phyloP scores from a whole-genome alignment of 2,329 filamentous ascomycete genomes.

The Aspergillus tubingensis region DNA sequence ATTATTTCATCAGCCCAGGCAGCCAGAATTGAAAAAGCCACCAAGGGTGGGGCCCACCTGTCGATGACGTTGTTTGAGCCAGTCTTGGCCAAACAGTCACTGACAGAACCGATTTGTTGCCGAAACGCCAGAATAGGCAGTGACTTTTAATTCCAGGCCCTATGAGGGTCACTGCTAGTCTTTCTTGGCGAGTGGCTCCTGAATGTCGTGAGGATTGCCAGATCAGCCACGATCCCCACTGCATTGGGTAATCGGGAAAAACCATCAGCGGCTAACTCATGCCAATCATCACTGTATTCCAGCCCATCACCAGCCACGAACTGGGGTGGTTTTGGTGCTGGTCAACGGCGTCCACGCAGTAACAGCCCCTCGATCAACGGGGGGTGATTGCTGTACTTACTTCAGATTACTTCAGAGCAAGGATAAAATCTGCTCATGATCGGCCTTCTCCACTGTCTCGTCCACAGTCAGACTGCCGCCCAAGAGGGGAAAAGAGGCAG shows the following conservation, averaged over 20 bases:
- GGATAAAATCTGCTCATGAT: neutral
- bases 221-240: neutral
- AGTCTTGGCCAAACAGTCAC: neutral
- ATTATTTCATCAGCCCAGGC: neutral
- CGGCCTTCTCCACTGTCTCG: neutral
- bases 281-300: neutral
- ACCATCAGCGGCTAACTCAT: neutral
- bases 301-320: neutral
- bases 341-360: neutral
- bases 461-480: neutral
- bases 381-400: neutral
- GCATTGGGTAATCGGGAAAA: neutral
- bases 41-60: neutral
- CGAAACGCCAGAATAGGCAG: neutral
- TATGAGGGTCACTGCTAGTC: neutral
- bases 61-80: neutral
- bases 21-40: neutral
- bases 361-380: neutral
- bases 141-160: neutral
- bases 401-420: too few species aligned
- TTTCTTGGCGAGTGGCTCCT: neutral
- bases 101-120: neutral
- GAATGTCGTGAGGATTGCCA: neutral
- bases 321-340: neutral
- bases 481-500: neutral